phyloP scores from a whole-genome alignment of 2,329 filamentous ascomycete genomes.

The Zarea fungicola region DNA sequence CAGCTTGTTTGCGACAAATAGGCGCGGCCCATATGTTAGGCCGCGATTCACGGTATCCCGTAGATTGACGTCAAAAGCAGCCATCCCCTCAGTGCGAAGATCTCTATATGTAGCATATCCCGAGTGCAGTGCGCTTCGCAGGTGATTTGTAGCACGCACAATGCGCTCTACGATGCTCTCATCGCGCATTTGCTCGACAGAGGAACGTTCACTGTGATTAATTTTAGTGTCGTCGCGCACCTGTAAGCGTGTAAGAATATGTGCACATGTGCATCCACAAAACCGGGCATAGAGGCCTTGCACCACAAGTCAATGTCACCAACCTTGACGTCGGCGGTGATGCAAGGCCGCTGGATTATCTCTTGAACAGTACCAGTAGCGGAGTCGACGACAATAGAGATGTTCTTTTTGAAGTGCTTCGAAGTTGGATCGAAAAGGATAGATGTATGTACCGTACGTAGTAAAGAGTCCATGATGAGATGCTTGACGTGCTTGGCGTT shows the following conservation, averaged over 20 bases:
- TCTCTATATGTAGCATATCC: slow-evolving; percentile 57
- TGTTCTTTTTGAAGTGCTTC: slow-evolving; percentile 35
- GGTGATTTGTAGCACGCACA: slow-evolving; percentile 49
- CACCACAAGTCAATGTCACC: slow-evolving; percentile 50
- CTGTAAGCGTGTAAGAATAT: slow-evolving; percentile 49
- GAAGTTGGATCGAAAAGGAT: slow-evolving; percentile 41
- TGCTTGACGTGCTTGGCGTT: too few relatives aligned
- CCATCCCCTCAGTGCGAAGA: slow-evolving; percentile 48
- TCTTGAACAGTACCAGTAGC: slow-evolving; percentile 35
- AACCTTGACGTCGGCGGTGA: slow-evolving; percentile 21
- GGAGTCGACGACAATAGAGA: slow-evolving; percentile 37
- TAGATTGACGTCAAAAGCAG: slow-evolving; percentile 44
- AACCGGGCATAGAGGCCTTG: slow-evolving; percentile 44
- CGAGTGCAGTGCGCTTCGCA: slow-evolving; percentile 46
- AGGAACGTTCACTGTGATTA: slow-evolving; percentile 30
- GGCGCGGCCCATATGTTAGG: slow-evolving; percentile 46
- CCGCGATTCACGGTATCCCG: slow-evolving; percentile 51
- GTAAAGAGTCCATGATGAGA: neutral
- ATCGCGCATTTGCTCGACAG: slow-evolving; percentile 49
- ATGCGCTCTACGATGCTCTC: slow-evolving; percentile 52
- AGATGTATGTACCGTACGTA: slow-evolving; percentile 37
- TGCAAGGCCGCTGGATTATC: slow-evolving; percentile 24
- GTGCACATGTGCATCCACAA: slow-evolving; percentile 52
- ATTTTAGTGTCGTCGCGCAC: slow-evolving; percentile 21
- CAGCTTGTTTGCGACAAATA: slow-evolving; percentile 51